Conservation (phyloP, 306 rosid species). For the Dicorynia guianensis region DNA sequence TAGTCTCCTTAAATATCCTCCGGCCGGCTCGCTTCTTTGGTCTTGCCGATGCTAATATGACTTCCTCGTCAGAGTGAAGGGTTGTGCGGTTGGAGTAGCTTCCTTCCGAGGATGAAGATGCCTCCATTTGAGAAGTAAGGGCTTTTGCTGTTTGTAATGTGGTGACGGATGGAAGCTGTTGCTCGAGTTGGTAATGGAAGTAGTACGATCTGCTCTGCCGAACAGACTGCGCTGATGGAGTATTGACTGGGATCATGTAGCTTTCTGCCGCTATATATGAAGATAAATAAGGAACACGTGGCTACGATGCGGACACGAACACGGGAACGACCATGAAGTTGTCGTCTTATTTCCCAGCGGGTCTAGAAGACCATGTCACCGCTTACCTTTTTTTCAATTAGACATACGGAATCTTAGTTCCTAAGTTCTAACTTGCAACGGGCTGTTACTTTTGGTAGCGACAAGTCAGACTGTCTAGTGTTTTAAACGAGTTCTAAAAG, state of each 20-base stretch:
- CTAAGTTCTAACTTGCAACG: too few species aligned
- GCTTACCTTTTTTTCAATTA: too few species aligned
- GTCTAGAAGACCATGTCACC: slow-evolving; percentile 21
- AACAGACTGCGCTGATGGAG: background rate
- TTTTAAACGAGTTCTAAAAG: too few species aligned
- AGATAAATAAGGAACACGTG: slow-evolving; percentile 5
- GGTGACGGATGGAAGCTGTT: too few species aligned
- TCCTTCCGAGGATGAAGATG: slow-evolving; percentile 31
- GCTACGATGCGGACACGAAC: slow-evolving; percentile 34
- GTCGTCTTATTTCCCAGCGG: background rate
- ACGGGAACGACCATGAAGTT: background rate
- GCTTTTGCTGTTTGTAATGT: too few species aligned
- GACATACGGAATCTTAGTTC: too few species aligned
- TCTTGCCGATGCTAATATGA: slow-evolving; percentile 56
- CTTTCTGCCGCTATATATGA: background rate
- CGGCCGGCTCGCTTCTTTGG: slow-evolving; percentile 85
- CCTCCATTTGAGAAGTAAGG: slow-evolving; percentile 29
- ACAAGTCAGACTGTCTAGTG: too few species aligned
- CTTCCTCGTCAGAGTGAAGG: slow-evolving; percentile 56
- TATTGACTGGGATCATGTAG: slow-evolving; percentile 13
- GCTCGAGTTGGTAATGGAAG: too few species aligned
- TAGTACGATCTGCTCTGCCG: too few species aligned
- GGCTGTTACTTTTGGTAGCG: too few species aligned
- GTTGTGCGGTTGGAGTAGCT: background rate
- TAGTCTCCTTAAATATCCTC: slow-evolving; percentile 69